Evolutionary conservation across 1,284 basidiomycete genomes (phyloP), one percentile per base, ranked within the genome.

Genomic region (Lentinula novae-zelandiae): DNA sequence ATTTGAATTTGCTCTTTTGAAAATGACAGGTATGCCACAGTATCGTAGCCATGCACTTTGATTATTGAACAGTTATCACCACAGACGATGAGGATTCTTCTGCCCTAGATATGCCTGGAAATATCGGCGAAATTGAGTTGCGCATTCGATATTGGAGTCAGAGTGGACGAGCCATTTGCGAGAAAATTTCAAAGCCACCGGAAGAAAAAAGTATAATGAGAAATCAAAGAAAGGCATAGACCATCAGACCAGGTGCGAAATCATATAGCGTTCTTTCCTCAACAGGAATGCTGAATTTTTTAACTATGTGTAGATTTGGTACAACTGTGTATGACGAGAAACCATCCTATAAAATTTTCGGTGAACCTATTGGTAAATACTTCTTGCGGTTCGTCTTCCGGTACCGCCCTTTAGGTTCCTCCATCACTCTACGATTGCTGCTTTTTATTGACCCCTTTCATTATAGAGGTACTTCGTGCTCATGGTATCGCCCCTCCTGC

Each of bases 201-300:
- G 13, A 34, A 7, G 48, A 50, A 39, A 20, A 27, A 42, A 17
- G 1, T 58, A n/a, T 17, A 51, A 49, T 40, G 57, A 58, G 36
- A 42, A 42, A 51, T 2, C 48, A 15, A 51, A 58, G 57, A 58
- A 58, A 33, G 57, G 57, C 6, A 40, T 58, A 31, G 57, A 58
- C 27, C 57, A 58, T 17, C 22, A 31, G 22, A 51, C 49, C 2
- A 20, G 38, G 57, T 51, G 27, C 9, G 38, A 8, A 54, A 44
- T 39, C 8, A 27, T 40, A 3, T 0, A 12, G 17, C 17, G 7
- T 31, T 6, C 13, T 15, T 22, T 27, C 5, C 8, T n/a, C 33
- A 51, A 15, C 33, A 10, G 31, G 36, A 38, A 12, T 31, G 20
- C 53, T 10, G 6, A 20, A 39, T 7, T 39, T n/a, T 4, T 13